A percentile compares a stretch with the other conserved stretches of the same genome.
Evolutionary conservation across 495 filamentous ascomycete species (phyloP).

Genomic region (Viridothelium virens): DNA sequence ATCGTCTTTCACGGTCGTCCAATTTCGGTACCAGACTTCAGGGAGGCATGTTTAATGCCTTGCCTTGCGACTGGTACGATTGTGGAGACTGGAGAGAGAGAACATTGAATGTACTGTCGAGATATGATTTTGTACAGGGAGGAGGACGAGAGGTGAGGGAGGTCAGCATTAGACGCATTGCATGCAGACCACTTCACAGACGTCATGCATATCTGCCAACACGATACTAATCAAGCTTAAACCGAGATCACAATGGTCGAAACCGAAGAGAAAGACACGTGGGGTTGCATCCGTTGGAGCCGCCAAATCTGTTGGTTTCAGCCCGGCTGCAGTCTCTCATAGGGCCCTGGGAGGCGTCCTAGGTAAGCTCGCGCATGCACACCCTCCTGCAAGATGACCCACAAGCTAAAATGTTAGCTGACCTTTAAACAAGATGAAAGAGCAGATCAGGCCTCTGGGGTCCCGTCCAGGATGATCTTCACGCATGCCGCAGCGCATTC

Average conservation of each 20-base stretch:
- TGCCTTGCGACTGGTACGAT: not conserved
- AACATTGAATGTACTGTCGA: too few relatives aligned
- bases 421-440: too few relatives aligned
- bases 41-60: not conserved
- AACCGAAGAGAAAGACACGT: constrained; percentile 1
- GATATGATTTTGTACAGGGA: too few relatives aligned
- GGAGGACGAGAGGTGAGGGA: not conserved
- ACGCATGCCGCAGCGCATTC: not conserved
- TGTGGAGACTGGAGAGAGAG: too few relatives aligned
- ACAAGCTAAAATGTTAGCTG: too few relatives aligned
- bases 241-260: not conserved
- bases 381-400: not conserved
- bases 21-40: not conserved
- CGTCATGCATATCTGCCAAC: constrained; percentile 1
- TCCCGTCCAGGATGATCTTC: not conserved
- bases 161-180: not conserved
- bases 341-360: not conserved
- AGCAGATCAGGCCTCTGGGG: not conserved
- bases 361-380: not conserved
- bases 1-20: not conserved
- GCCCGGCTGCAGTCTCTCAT: not conserved
- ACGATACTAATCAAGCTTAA: not conserved
- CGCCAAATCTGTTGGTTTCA: constrained; percentile 1
- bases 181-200: not conserved
- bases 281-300: not conserved